A percentile compares a stretch with the other conserved stretches of the same genome.
Evolutionary conservation across 2,329 filamentous ascomycete species (phyloP).

Genomic region (Allantophomopsis cytisporea): DNA sequence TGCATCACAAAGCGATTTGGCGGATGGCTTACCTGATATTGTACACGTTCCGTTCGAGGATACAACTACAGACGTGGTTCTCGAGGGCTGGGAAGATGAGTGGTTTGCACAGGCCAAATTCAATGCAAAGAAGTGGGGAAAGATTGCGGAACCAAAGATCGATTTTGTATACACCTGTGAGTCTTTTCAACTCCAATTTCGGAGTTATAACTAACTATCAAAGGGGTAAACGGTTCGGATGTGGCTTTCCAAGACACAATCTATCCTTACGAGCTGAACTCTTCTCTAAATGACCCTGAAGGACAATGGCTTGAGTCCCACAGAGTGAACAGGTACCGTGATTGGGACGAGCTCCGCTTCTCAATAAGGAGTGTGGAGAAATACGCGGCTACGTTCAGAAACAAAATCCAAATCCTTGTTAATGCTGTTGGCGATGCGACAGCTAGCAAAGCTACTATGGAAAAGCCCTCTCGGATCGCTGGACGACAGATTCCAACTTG

Average conservation of each 20-base stretch:
- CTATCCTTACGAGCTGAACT: constrained; percentile 23
- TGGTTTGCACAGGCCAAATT: constrained; percentile 24
- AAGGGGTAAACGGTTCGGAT: constrained; percentile 27
- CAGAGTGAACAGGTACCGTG: constrained; percentile 26
- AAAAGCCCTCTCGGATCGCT: constrained; percentile 12
- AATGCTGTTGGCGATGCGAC: constrained; percentile 20
- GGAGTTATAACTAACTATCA: background rate
- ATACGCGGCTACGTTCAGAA: constrained; percentile 24
- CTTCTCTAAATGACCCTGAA: constrained; percentile 24
- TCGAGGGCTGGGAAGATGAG: constrained; percentile 26
- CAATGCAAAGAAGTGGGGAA: constrained; percentile 15
- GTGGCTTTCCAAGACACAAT: constrained; percentile 21
- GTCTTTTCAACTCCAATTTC: background rate
- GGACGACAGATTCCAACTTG: constrained; percentile 22
- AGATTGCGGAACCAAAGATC: constrained; percentile 23
- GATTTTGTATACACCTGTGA: constrained; percentile 28
- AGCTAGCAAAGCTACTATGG: constrained; percentile 5
- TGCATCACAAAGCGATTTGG: constrained; percentile 4
- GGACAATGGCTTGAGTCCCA: constrained; percentile 26
- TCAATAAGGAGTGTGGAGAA: constrained; percentile 27
- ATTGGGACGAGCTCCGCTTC: constrained; percentile 28
- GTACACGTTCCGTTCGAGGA: constrained; percentile 25
- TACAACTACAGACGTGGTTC: constrained; percentile 19
- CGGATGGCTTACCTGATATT: constrained; percentile 21
- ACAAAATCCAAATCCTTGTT: constrained; percentile 28